These are phyloP conservation scores for Lichtheimia corymbifera DNA, from an alignment of 371 early-diverging fungal genomes.

Conservation along the genomic window DNA sequence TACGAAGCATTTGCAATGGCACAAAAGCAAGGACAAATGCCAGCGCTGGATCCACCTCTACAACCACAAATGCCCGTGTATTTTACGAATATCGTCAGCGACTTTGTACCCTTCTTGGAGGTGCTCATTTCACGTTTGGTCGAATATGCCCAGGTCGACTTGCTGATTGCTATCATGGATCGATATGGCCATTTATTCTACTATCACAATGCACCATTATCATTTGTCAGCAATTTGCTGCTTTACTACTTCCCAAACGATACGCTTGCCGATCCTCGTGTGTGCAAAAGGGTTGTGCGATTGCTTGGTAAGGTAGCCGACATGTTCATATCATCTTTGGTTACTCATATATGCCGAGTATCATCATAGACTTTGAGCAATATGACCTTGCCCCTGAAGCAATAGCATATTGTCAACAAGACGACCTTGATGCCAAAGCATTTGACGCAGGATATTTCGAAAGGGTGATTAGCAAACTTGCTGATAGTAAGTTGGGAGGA, in stretches of 20 bases:
- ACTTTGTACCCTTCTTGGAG: conserved; percentile 70
- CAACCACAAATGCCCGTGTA: conserved; percentile 68
- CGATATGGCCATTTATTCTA: conserved; percentile 68
- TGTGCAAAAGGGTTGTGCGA: conserved; percentile 62
- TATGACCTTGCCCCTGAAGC: conserved; percentile 58
- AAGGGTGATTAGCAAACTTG: conserved; percentile 56
- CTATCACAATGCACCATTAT: conserved; percentile 70
- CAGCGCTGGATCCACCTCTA: conserved; percentile 57
- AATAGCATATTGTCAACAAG: conserved; percentile 39
- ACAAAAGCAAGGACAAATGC: conserved; percentile 24
- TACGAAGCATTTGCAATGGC: conserved; percentile 67
- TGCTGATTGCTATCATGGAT: conserved; percentile 66
- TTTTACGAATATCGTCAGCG: conserved; percentile 69
- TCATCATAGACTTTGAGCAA: conserved; percentile 53
- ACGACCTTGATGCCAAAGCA: conserved; percentile 30
- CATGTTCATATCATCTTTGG: background rate
- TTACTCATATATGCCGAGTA: background rate
- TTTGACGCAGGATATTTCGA: conserved; percentile 63
- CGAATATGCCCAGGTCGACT: conserved; percentile 62
- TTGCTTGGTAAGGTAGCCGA: conserved; percentile 50
- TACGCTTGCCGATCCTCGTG: conserved; percentile 55
- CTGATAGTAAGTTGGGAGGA: conserved; percentile 41
- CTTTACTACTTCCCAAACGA: conserved; percentile 70
- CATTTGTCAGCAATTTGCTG: conserved; percentile 67
- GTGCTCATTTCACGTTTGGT: conserved; percentile 68